These are phyloP conservation scores for Lenzites betulinus DNA, from an alignment of 768 basidiomycete species.

Conservation along the genomic window DNA sequence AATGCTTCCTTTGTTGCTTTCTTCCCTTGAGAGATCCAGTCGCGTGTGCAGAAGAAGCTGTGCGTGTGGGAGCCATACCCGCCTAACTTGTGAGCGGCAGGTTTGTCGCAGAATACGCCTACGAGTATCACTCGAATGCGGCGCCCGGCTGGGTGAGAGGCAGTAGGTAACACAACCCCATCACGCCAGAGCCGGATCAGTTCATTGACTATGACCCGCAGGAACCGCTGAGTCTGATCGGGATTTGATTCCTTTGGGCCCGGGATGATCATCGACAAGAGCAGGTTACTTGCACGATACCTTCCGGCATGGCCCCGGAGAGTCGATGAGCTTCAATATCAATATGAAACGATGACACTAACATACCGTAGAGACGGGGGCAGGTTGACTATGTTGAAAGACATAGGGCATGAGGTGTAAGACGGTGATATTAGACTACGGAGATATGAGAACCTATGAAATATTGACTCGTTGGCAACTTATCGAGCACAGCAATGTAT, in stretches of 20 bases:
- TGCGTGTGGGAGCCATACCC: constrained; percentile 36
- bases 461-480: too few species aligned
- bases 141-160: constrained; percentile 24
- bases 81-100: constrained; percentile 38
- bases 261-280: constrained; percentile 10
- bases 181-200: constrained; percentile 6
- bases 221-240: constrained; percentile 1
- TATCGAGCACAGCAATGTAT: too few species aligned
- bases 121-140: constrained; percentile 35
- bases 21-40: constrained; percentile 34
- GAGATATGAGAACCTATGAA: constrained; percentile 42
- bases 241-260: constrained; percentile 18
- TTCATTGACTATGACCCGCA: constrained; percentile 5
- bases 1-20: constrained; percentile 30
- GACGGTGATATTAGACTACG: constrained; percentile 38
- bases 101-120: constrained; percentile 41
- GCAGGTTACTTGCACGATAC: constrained; percentile 2
- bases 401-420: constrained; percentile 38
- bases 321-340: too few species aligned
- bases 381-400: constrained; percentile 36
- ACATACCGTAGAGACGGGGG: constrained; percentile 29
- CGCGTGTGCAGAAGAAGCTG: constrained; percentile 37
- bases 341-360: constrained; percentile 29
- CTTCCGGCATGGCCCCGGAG: too few species aligned
- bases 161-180: constrained; percentile 1